Conservation (phyloP, 306 rosid genomes). For the Sophora flavescens region DNA sequence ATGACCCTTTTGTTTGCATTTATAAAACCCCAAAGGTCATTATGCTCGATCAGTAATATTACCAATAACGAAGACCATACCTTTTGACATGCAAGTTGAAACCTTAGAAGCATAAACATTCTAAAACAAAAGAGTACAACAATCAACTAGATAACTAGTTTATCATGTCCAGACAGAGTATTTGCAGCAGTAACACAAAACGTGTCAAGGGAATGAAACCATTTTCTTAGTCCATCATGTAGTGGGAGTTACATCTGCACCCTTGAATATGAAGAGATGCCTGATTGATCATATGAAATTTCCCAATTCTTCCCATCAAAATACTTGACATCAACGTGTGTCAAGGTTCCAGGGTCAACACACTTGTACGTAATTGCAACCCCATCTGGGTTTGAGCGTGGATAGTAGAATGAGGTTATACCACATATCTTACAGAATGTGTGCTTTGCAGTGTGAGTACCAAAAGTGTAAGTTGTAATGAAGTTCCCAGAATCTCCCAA, state of each 20-base stretch:
- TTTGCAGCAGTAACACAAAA: constrained; percentile 1
- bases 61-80: background rate
- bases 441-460: constrained; percentile 84
- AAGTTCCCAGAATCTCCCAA: constrained; percentile 68
- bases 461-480: constrained; percentile 80
- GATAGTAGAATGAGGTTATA: constrained; percentile 82
- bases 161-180: constrained; percentile 13
- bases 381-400: constrained; percentile 94
- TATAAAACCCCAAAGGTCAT: background rate
- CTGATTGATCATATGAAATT: constrained; percentile 34
- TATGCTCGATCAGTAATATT: background rate
- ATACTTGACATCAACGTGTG: constrained; percentile 59
- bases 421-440: constrained; percentile 87
- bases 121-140: constrained; percentile 6
- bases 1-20: background rate
- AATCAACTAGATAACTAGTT: background rate
- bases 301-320: constrained; percentile 88
- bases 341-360: constrained; percentile 83
- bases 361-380: constrained; percentile 75
- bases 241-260: constrained; percentile 40
- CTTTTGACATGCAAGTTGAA: constrained; percentile 4
- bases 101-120: constrained; percentile 33
- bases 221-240: background rate
- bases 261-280: constrained; percentile 64
- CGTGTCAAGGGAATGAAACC: background rate